Evolutionary conservation across 495 filamentous ascomycete species (phyloP), one percentile per base, ranked within the genome.

Genomic region (Mycothermus thermophilus): DNA sequence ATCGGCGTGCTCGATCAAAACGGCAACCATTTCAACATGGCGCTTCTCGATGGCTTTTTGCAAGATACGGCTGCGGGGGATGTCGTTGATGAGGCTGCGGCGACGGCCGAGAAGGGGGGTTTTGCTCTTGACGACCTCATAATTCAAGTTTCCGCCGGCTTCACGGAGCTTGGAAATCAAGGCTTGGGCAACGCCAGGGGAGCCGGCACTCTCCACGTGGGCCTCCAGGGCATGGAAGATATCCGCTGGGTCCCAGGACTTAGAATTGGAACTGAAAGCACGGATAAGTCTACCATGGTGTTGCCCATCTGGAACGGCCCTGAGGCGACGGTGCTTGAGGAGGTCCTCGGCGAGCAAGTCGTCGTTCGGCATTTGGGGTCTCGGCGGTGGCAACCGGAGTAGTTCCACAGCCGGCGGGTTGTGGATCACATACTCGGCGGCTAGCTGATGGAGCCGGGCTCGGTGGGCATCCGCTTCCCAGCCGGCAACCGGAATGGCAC

Each of bases 181-280:
- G 13, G 52, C 60, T 37, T 67, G 62, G 33, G 64, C 63, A 22
- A 69, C 62, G 1, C 55, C 62, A 5, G 64, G 58, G 0, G 59
- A 53, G 3, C 64, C 64, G 16, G 38, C 42, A 30, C 58, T 59
- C 20, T 44, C 34, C 12, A 69, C 55, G 25, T 64, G 62, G 26
- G 48, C 48, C 15, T 56, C 38, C 24, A 69, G 58, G 17, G 54
- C 56, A 21, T 59, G 58, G 42, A 63, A 62, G 12, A 69, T 55
- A 35, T 69, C 63, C 26, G 52, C 55, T 19, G 59, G 47, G 4
- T 69, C 64, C 63, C 62, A 66, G 23, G 62, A 54, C 40, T 65
- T 66, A n/a, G 52, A 52, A 41, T 50, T 60, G 3, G 59, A 56
- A 2, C 58, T 55, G 27, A 69, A 67, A 4, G 58, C 62, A 8